These are phyloP conservation scores for Neonectria hederae DNA, from an alignment of 2,329 filamentous ascomycete species.

Conservation along the genomic window DNA sequence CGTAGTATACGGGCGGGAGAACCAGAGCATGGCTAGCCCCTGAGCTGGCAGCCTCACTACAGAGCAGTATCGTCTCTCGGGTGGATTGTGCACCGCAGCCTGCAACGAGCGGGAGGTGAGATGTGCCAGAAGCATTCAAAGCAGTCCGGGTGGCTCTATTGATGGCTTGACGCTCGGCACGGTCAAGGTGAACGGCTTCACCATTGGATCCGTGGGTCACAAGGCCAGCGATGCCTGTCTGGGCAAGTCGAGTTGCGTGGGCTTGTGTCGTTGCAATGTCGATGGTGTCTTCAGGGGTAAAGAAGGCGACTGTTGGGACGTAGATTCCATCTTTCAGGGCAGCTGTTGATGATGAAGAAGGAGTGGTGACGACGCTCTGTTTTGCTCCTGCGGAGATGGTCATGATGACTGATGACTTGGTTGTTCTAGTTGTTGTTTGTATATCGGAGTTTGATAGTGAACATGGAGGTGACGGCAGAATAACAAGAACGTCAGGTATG, in stretches of 20 bases:
- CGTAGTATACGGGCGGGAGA: slow-evolving; percentile 76
- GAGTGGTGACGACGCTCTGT: background rate
- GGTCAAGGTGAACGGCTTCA: slow-evolving; percentile 75
- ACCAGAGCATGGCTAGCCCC: slow-evolving; percentile 75
- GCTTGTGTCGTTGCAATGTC: slow-evolving; percentile 61
- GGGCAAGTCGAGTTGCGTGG: slow-evolving; percentile 67
- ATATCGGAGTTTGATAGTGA: background rate
- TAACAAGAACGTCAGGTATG: background rate
- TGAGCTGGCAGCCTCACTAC: slow-evolving; percentile 68
- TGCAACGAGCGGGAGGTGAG: slow-evolving; percentile 70
- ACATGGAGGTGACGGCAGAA: background rate
- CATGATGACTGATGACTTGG: slow-evolving; percentile 9
- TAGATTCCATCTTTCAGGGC: slow-evolving; percentile 59
- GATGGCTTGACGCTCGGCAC: slow-evolving; percentile 70
- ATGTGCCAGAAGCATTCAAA: slow-evolving; percentile 65
- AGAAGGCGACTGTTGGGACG: slow-evolving; percentile 72
- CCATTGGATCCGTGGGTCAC: slow-evolving; percentile 78
- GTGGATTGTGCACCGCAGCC: slow-evolving; percentile 75
- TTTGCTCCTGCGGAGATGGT: slow-evolving; percentile 17
- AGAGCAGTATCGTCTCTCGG: slow-evolving; percentile 72
- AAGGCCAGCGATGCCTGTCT: slow-evolving; percentile 72
- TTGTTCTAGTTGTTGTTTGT: background rate
- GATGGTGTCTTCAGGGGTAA: slow-evolving; percentile 63
- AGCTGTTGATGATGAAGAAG: background rate
- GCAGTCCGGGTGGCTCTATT: slow-evolving; percentile 70